A percentile compares a stretch with the other conserved stretches of the same genome.
Conservation (phyloP, 371 early-diverging fungal genomes). For the Phascolomyces articulosus region DNA sequence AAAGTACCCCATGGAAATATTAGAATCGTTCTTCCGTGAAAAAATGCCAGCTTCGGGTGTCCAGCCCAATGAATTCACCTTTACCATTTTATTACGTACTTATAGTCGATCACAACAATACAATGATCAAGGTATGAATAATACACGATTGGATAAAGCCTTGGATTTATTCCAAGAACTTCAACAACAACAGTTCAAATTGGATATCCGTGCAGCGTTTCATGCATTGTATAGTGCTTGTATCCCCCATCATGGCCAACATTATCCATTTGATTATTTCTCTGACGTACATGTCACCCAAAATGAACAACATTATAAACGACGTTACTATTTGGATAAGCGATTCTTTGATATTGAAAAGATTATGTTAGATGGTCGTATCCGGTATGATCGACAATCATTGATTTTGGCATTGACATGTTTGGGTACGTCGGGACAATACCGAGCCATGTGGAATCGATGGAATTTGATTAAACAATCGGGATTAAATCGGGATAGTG, state of each 20-base stretch:
- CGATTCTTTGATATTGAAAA: constrained; percentile 50
- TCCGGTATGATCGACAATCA: constrained; percentile 41
- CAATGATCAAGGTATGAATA: constrained; percentile 7
- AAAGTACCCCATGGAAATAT: constrained; percentile 36
- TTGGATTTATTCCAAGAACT: constrained; percentile 32
- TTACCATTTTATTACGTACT: constrained; percentile 30
- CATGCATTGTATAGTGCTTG: constrained; percentile 44
- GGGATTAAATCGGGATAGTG: constrained; percentile 37
- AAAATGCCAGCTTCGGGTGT: constrained; percentile 34
- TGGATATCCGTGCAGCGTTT: constrained; percentile 24
- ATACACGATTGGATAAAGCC: constrained; percentile 38
- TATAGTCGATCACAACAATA: constrained; percentile 41
- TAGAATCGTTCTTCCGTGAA: constrained; percentile 33
- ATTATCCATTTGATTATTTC: constrained; percentile 43
- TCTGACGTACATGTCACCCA: constrained; percentile 17
- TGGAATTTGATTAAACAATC: constrained; percentile 41
- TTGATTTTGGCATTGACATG: constrained; percentile 42
- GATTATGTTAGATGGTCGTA: constrained; percentile 39
- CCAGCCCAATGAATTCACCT: constrained; percentile 33
- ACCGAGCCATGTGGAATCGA: constrained; percentile 39
- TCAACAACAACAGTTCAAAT: constrained; percentile 11
- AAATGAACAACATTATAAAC: neutral
- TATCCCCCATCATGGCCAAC: constrained; percentile 31
- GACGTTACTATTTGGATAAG: constrained; percentile 25
- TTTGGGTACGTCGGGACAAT: constrained; percentile 41